Percentiles rank a stretch among this genome's conserved stretches.
phyloP scores from a whole-genome alignment of 2,329 filamentous ascomycete species.

The Cercospora sp. region DNA sequence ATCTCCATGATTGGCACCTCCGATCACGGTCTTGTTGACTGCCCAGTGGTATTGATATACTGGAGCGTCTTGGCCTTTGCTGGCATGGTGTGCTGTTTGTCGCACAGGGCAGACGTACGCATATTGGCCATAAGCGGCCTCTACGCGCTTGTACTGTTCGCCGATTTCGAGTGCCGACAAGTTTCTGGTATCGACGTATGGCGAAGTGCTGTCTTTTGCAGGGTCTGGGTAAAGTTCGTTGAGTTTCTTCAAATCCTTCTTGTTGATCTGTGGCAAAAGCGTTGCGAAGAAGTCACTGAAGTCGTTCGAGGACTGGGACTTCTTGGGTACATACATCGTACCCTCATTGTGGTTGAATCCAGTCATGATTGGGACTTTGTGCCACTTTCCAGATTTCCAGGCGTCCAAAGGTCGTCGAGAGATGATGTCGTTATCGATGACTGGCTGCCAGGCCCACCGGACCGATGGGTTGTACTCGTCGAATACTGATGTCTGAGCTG shows the following conservation, averaged over 20 bases:
- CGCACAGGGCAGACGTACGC: constrained; percentile 66
- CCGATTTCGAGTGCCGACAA: constrained; percentile 45
- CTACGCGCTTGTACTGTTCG: constrained; percentile 58
- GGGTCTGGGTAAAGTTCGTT: constrained; percentile 65
- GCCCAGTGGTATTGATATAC: constrained; percentile 65
- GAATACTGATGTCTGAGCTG: constrained; percentile 48
- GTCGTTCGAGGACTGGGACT: constrained; percentile 50
- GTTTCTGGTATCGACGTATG: constrained; percentile 44
- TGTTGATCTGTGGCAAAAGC: constrained; percentile 60
- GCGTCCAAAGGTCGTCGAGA: constrained; percentile 59
- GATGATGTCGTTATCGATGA: constrained; percentile 64
- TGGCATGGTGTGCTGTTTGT: constrained; percentile 55
- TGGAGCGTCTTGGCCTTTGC: constrained; percentile 32
- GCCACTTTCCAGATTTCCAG: constrained; percentile 57
- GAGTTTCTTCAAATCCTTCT: constrained; percentile 56
- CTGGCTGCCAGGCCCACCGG: constrained; percentile 66
- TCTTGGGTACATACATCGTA: constrained; percentile 60
- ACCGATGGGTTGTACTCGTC: constrained; percentile 50
- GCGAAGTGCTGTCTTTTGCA: constrained; percentile 42
- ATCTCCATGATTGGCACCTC: constrained; percentile 41
- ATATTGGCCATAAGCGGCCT: constrained; percentile 64
- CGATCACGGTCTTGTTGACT: constrained; percentile 45
- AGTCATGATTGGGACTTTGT: constrained; percentile 64
- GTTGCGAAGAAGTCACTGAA: constrained; percentile 63
- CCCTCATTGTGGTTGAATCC: constrained; percentile 73